Base-by-base conservation (phyloP, 805 yeast species). In the Yamadazyma insecticola region DNA sequence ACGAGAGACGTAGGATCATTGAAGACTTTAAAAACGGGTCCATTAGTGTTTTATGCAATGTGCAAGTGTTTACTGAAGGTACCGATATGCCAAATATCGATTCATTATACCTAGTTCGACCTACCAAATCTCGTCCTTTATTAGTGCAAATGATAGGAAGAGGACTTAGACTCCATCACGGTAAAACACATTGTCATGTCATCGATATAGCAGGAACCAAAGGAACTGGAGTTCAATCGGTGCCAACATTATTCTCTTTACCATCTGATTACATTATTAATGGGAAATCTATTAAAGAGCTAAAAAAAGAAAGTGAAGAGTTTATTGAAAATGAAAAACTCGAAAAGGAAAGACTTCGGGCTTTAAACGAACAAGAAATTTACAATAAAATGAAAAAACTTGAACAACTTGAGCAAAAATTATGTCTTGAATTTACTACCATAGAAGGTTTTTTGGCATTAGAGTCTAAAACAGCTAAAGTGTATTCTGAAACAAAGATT, bases 51-150 rank as follows among this genome's bases (percentile, higher is more conserved):
- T 56, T 89, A 18, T 71, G 92, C 60, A 90, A 90, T 49, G 92
- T 95, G 51, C 86, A 83, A 12, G 85, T 89, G 5, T 81, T 90
- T 45, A 89, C 96, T 0, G 97, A 89, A 53, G 97, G 97, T 0
- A 87, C 97, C 0, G 97, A 89, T 57, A 78, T 90, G 13, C 97
- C 97, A 3, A 78, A 78, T 39, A 81, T 88, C 35, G 97, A 89
- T 48, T 78, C 87, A 18, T 61, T 89, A 9, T 63, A 89, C 17
- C 54, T 89, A 19, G 83, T 85, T 3, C 60, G 96, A 20, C 96
- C 96, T 2, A 84, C 96, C 0, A 70, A 69, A 36, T 88, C 96
- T 1, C 59, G 76, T 19, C 75, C 82, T 0, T 57, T 89, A 25
- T 56, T 86, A 22, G 68, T 78, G 12, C 97, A 89, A 50, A 89